These are phyloP conservation scores for Lithospermum erythrorhizon DNA, from an alignment of 257 asterid genomes.

Conservation along the genomic window DNA sequence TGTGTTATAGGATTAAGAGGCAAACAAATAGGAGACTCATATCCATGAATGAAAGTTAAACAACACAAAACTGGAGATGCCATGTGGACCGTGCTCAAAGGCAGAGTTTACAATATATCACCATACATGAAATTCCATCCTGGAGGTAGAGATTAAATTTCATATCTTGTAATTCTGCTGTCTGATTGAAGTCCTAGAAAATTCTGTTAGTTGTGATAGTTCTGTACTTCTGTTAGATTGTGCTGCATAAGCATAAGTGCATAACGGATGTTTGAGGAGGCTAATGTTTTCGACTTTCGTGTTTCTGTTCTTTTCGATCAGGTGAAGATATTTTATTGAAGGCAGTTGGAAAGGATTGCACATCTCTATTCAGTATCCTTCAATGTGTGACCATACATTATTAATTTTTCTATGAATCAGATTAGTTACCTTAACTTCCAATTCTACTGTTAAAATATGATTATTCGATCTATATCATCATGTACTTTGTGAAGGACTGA, in stretches of 20 bases:
- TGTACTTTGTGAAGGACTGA: too few species aligned
- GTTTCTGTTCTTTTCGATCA: conserved; percentile 19
- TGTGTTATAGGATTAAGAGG: conserved; percentile 56
- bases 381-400: background rate
- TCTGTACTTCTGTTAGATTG: too few species aligned
- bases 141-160: conserved; percentile 51
- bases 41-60: conserved; percentile 69
- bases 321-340: conserved; percentile 85
- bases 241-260: too few species aligned
- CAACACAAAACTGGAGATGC: conserved; percentile 65
- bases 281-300: too few species aligned
- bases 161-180: background rate
- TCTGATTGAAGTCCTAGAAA: background rate
- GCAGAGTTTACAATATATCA: conserved; percentile 77
- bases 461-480: too few species aligned
- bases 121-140: conserved; percentile 98
- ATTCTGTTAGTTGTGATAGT: too few species aligned
- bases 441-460: too few species aligned
- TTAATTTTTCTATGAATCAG: background rate
- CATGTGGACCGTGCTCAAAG: conserved; percentile 98
- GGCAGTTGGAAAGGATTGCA: conserved; percentile 96
- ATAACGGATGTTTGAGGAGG: too few species aligned
- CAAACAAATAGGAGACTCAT: conserved; percentile 65
- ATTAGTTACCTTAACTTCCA: too few species aligned
- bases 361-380: conserved; percentile 94